Conservation (phyloP, 1,284 basidiomycete species). For the Phlebopus sp. region DNA sequence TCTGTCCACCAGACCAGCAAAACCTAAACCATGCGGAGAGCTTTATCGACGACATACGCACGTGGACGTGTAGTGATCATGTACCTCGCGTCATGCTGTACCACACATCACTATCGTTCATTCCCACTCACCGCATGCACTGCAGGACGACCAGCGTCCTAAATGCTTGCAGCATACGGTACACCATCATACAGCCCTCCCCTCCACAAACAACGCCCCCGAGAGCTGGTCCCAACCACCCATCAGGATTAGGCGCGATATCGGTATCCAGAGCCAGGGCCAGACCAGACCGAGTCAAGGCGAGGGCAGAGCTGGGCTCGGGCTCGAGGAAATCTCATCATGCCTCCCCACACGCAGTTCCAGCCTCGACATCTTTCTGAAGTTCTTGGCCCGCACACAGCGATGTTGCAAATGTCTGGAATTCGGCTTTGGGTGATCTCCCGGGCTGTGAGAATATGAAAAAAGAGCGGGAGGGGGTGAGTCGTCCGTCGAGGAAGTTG, state of each 20-base stretch:
- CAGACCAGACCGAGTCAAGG: no score
- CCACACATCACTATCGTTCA: conserved; percentile 5
- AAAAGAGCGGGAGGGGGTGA: background rate
- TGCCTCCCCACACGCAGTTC: background rate
- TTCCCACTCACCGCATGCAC: no score
- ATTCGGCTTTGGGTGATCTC: conserved; percentile 47
- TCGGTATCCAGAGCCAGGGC: no score
- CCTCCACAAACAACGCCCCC: no score
- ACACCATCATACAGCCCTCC: background rate
- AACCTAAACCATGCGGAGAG: no score
- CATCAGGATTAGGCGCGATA: no score
- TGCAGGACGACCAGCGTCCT: conserved; percentile 19
- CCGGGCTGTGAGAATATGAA: conserved; percentile 47
- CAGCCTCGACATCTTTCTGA: conserved; percentile 3
- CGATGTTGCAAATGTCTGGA: conserved; percentile 45
- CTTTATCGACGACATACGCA: background rate
- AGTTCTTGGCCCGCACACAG: conserved; percentile 36
- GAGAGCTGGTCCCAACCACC: no score
- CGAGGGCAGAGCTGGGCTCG: no score
- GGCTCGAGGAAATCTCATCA: no score
- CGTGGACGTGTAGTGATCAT: conserved; percentile 2
- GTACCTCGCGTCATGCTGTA: conserved; percentile 13
- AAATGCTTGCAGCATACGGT: conserved; percentile 7
- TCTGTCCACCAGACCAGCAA: no score
- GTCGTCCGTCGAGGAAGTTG: background rate